Evolutionary conservation across 116 monocot genomes (phyloP), one percentile per base, ranked within the genome.

Genomic region (Zostera marina): DNA sequence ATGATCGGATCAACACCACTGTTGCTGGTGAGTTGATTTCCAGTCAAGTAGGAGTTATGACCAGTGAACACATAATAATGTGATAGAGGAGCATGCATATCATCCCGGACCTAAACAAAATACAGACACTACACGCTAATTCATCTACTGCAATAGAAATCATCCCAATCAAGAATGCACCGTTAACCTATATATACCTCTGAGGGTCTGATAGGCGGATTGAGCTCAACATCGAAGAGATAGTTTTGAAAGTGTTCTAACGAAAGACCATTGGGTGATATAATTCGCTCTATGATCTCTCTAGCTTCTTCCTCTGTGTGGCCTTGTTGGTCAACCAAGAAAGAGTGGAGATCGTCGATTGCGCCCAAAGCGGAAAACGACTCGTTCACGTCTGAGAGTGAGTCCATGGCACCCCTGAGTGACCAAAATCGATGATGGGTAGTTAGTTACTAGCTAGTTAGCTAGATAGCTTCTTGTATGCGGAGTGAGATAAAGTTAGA

Each of bases 11-110:
- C 68, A 46, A 75, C 81, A 59, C 86, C 81, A 73, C 78, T 78
- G 52, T 81, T 73, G 51, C 86, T 86, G 47, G 76, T 86, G 55
- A 81, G 81, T 58, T 86, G 86, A 66, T 86, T 86, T 21, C 86
- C 86, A 5, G 78, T 86, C 59, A 86, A 57, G 56, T 86, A 86
- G 5, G 86, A 86, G 43, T 86, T 86, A 41, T 86, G 86, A 39
- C 86, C 86, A 0, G 86, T 86, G 42, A 75, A 86, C 56, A 81
- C 75, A 61, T 64, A 86, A 49, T 86, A 86, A 40, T 86, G 81
- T 8, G 86, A 81, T 17, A 86, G 49, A 4, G 86, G 78, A 14
- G 72, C 78, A 38, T 44, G 71, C 86, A 81, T 86, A 62, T 86
- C 76, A 53, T 86, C 73, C 60, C 71, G 49, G 19, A 20, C 9